Evolutionary conservation across 371 early-diverging fungal genomes (phyloP), one percentile per base, ranked within the genome.

Genomic region (Mucor indicus): DNA sequence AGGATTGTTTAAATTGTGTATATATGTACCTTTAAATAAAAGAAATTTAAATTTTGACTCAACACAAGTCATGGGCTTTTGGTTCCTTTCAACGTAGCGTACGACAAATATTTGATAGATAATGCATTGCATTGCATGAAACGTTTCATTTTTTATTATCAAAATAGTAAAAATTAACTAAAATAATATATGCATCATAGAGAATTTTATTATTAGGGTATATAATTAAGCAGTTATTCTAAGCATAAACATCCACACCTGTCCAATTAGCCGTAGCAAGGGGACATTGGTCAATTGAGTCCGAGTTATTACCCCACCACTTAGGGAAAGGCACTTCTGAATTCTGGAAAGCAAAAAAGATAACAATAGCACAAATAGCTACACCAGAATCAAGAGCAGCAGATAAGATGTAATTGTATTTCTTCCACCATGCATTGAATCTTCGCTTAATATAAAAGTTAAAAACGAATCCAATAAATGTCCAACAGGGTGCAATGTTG

Each of bases 371-470:
- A 38, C 70, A 65, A 10, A 82, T 52, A 12, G 80, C 83, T 8
- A 73, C 67, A 3, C 89, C 89, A 8, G 86, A 81, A 50, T 87
- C 87, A 35, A 87, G 54, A 0, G 84, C 87, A 2, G 87, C 86
- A 7, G 86, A 83, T 3, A 86, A 57, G 4, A 86, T 78, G 51
- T 85, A 87, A 59, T 79, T 83, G 57, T 83, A 86, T 12, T 79
- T 64, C 24, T 75, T 67, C 75, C 83, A 89, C 86, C 86, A 87
- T 1, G 67, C 71, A 15, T 57, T 44, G 15, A 62, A 58, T 35
- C 75, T 72, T 38, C 70, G 55, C 52, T 74, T 72, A 23, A 81
- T 53, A 17, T 68, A 60, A 48, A 62, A 84, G 47, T 83, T 81
- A 53, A 86, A 85, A 9, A 85, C 38, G 55, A 84, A 81, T 22